Evolutionary conservation across 1,284 basidiomycete genomes (phyloP), one percentile per base, ranked within the genome.

Genomic region (Cryptococcus sp.): DNA sequence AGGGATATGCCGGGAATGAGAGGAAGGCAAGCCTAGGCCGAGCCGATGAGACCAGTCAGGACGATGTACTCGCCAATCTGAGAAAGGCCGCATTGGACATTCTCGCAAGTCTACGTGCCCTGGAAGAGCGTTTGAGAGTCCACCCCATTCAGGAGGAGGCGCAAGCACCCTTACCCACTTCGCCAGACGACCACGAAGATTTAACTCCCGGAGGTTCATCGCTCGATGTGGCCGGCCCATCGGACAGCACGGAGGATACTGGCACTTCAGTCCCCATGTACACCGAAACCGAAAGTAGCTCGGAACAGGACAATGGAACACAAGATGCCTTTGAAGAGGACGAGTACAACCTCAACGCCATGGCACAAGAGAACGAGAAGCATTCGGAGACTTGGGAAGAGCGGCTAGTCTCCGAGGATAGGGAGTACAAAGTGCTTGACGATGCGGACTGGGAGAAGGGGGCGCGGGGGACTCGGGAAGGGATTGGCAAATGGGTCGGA

Each of bases 381-480:
- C 16, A 38, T n/a, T 54, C 63, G 27, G 64, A 66, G 41, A 68
- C 71, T 7, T 79, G 78, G 78, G 77, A 79, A 54, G 76, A 78
- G 52, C 58, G 73, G n/a, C 64, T 79, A 35, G 55, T 66, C 3
- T 19, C 51, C 2, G 75, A 77, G 50, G 55, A 52, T 15, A 62
- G 72, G 41, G 55, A 60, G 19, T 77, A 77, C 57, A 48, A 54
- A n/a, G 47, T 46, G 2, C n/a, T 69, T 23, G 46, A 50, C 6
- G 53, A 50, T n/a, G 61, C 48, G 8, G 63, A 64, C 27, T 68
- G 61, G 58, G 57, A 59, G 11, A 55, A 43, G 17, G 60, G 62
- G 52, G 62, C 60, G 50, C 53, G 50, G 19, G 57, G 43, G 42
- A 66, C 56, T 3, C 60, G 63, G 39, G 63, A 68, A 8, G 57